phyloP scores from a whole-genome alignment of 1,284 basidiomycete species.

The Ceratobasidium sp. region DNA sequence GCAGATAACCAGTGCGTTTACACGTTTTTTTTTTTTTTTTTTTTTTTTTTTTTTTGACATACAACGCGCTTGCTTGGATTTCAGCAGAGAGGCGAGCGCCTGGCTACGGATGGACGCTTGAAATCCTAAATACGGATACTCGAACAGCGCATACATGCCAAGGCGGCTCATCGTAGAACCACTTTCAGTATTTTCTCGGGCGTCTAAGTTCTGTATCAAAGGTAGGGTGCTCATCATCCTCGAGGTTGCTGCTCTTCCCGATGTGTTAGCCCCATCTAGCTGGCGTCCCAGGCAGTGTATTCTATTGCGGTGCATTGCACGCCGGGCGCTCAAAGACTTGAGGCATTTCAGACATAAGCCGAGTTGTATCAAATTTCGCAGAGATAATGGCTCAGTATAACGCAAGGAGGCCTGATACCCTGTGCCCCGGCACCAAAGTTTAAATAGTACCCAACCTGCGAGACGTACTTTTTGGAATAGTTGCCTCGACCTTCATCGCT shows the following conservation, averaged over 20 bases:
- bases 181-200: neutral
- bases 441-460: neutral
- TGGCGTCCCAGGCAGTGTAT: neutral
- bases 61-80: neutral
- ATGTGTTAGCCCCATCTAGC: neutral
- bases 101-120: neutral
- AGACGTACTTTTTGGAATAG: neutral
- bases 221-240: neutral
- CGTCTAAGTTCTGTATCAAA: too few species aligned
- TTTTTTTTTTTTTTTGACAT: too few species aligned
- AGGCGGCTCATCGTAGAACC: neutral
- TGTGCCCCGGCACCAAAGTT: neutral
- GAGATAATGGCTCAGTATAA: neutral
- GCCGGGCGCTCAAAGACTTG: neutral
- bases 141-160: neutral
- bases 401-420: neutral
- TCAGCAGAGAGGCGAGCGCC: neutral
- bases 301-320: neutral
- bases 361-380: neutral
- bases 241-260: neutral
- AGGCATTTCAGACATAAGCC: neutral
- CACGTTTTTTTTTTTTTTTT: too few species aligned
- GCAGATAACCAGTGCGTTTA: neutral
- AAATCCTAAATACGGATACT: neutral
- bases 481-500: neutral